phyloP scores from a whole-genome alignment of 1,139 yeast genomes.

The Sugiyamaella grinbergsii region DNA sequence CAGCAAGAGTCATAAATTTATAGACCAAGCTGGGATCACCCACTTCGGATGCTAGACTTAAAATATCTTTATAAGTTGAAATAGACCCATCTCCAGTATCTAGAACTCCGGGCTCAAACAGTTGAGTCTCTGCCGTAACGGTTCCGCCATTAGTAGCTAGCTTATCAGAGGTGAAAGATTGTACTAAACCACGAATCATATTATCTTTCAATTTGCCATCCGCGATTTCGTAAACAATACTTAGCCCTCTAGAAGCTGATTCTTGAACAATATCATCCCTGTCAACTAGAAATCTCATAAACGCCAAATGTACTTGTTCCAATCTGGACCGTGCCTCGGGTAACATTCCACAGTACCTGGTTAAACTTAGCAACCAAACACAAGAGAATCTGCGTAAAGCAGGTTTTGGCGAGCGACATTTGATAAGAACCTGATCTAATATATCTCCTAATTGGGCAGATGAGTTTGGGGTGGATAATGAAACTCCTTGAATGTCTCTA shows the following conservation, averaged over 20 bases:
- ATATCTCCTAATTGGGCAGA: slow-evolving; percentile 38
- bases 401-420: slow-evolving; percentile 71
- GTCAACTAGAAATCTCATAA: slow-evolving; percentile 73
- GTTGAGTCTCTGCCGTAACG: slow-evolving; percentile 74
- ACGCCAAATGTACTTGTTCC: slow-evolving; percentile 64
- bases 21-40: slow-evolving; percentile 95
- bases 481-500: slow-evolving; percentile 49
- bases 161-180: slow-evolving; percentile 73
- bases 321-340: slow-evolving; percentile 50
- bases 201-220: slow-evolving; percentile 67
- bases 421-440: slow-evolving; percentile 52
- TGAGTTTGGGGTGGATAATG: slow-evolving; percentile 18
- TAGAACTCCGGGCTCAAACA: slow-evolving; percentile 80
- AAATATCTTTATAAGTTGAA: slow-evolving; percentile 77
- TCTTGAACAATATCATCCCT: slow-evolving; percentile 86
- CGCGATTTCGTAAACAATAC: slow-evolving; percentile 79
- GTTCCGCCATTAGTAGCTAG: slow-evolving; percentile 60
- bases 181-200: slow-evolving; percentile 71
- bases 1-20: slow-evolving; percentile 90
- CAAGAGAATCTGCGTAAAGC: slow-evolving; percentile 73
- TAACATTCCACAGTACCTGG: slow-evolving; percentile 67
- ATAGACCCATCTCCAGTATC: slow-evolving; percentile 84
- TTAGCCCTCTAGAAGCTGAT: slow-evolving; percentile 85
- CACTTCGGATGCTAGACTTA: slow-evolving; percentile 85
- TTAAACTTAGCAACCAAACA: slow-evolving; percentile 80